Evolutionary conservation across 2,329 filamentous ascomycete species (phyloP).

Genomic region (Neonectria magnoliae): DNA sequence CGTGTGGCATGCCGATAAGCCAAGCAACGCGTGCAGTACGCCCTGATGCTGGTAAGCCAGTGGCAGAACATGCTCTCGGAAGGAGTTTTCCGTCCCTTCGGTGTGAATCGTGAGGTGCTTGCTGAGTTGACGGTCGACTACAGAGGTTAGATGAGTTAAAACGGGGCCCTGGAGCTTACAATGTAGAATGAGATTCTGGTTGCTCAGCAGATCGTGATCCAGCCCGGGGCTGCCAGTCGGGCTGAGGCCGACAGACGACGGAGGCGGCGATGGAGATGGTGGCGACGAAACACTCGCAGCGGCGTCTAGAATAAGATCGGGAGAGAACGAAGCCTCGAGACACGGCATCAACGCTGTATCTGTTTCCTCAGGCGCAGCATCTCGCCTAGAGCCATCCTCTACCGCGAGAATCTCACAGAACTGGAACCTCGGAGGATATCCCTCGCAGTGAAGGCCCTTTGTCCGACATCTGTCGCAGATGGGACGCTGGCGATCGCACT

Average conservation of each 20-base stretch:
- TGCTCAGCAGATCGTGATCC: conserved; percentile 12
- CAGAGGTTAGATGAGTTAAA: background rate
- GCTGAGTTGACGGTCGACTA: conserved; percentile 37
- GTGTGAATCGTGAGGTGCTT: conserved; percentile 34
- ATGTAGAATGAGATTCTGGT: conserved; percentile 22
- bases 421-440: conserved; percentile 44
- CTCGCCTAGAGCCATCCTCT: background rate
- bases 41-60: conserved; percentile 40
- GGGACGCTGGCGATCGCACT: conserved; percentile 44
- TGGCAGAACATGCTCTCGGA: conserved; percentile 35
- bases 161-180: conserved; percentile 10
- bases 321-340: background rate
- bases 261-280: background rate
- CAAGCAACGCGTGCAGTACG: conserved; percentile 42
- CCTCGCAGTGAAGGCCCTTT: conserved; percentile 45
- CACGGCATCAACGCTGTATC: background rate
- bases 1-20: conserved; percentile 41
- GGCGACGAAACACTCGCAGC: background rate
- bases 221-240: background rate
- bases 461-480: conserved; percentile 42
- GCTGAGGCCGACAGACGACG: no score
- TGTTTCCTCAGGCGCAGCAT: no score
- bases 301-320: background rate
- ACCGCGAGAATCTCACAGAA: conserved; percentile 36
- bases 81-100: conserved; percentile 35